Base-by-base conservation (phyloP, 2,329 filamentous ascomycete species). In the Volutella citrinella region DNA sequence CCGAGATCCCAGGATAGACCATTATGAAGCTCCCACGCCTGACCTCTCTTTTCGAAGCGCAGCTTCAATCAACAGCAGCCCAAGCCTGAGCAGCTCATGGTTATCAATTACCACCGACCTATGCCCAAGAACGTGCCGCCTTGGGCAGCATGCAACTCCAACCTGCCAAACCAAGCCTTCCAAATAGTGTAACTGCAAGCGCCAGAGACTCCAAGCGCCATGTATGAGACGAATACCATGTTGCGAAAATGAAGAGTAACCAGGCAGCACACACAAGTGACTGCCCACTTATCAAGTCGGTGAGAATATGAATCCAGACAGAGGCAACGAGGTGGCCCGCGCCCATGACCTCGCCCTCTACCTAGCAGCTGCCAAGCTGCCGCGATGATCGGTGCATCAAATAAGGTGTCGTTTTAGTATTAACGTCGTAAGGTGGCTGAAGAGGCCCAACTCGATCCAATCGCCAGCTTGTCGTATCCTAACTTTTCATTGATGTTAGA, bases 191-290 rank as follows among this genome's bases (percentile, higher is more conserved):
- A 27, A 43, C 45, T 49, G 51, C 49, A 37, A 49, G 45, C 49
- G 51, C 59, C 59, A 50, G 44, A 50, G 53, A 66, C 63, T 64
- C 63, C 63, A 49, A 63, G 60, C 63, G 63, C 63, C 63, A 43
- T 60, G 55, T 60, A 53, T 58, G 52, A 63, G 55, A 54, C 51
- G 50, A 57, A 54, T 48, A 57, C 51, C 51, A 58, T 62, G 57
- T 56, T 56, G 47, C 51, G 37, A 54, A 60, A 55, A 61, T 52
- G 55, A 46, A 52, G 42, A 54, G 50, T 52, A 57, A 52, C 50
- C 49, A 55, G 52, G 55, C 49, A 51, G 51, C 48, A 44, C 46
- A 40, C 43, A 45, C 40, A 47, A 26, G 19, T 45, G 40, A 33
- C 41, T 49, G 42, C 38, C 54, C 43, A 38, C 41, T 46, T 39